Conservation (phyloP, 106 monocot species). For the Triglochin maritima region DNA sequence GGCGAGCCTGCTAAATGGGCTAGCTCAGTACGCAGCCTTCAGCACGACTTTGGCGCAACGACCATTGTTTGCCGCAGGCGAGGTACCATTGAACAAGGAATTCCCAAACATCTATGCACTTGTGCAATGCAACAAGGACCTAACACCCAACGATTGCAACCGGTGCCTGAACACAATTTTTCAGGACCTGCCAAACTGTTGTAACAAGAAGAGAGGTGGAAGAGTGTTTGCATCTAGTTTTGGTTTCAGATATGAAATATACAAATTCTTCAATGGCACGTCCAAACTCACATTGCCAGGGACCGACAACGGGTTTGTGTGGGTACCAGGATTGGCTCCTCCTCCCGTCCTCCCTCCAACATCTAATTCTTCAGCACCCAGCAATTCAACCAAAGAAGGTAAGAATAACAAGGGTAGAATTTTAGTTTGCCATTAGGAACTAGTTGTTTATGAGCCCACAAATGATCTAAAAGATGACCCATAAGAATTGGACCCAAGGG, state of each 20-base stretch:
- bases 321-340: too few species aligned
- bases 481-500: too few species aligned
- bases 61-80: slow-evolving; percentile 6
- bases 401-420: too few species aligned
- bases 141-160: slow-evolving; percentile 10
- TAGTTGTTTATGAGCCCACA: too few species aligned
- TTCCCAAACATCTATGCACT: slow-evolving; percentile 15
- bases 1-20: background rate
- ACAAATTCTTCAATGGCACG: slow-evolving; percentile 12
- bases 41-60: background rate
- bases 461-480: too few species aligned
- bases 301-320: background rate
- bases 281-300: too few species aligned
- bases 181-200: background rate
- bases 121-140: slow-evolving; percentile 28
- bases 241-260: slow-evolving; percentile 22
- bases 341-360: too few species aligned
- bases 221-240: slow-evolving; percentile 17
- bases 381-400: too few species aligned
- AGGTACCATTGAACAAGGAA: background rate
- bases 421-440: too few species aligned
- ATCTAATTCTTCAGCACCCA: too few species aligned
- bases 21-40: background rate
- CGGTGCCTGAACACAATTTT: slow-evolving; percentile 9
- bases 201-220: slow-evolving; percentile 14